Percentiles rank a stretch among this genome's conserved stretches.
These are phyloP conservation scores for Blastobotrys terrestris DNA, from an alignment of 805 yeast species.

Conservation along the genomic window DNA sequence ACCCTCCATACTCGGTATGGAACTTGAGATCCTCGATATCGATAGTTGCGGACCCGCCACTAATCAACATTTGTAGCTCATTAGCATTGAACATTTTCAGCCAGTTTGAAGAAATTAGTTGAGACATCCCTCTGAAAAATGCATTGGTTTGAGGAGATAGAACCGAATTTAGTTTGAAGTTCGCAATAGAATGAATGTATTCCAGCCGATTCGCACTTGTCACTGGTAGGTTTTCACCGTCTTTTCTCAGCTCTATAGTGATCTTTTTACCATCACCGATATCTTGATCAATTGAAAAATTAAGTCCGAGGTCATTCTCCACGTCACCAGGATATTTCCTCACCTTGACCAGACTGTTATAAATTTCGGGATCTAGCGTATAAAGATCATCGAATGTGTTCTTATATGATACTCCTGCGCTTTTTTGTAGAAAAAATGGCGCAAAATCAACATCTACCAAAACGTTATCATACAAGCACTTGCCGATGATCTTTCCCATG, in stretches of 20 bases:
- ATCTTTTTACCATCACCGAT: slow-evolving; percentile 27
- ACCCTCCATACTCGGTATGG: slow-evolving; percentile 54
- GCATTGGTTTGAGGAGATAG: slow-evolving; percentile 52
- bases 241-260: slow-evolving; percentile 52
- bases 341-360: slow-evolving; percentile 57
- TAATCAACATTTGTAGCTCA: slow-evolving; percentile 77
- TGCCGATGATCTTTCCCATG: slow-evolving; percentile 80
- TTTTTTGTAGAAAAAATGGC: slow-evolving; percentile 71
- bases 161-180: slow-evolving; percentile 65
- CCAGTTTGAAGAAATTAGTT: slow-evolving; percentile 68
- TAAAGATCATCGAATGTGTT: slow-evolving; percentile 75
- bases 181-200: slow-evolving; percentile 71
- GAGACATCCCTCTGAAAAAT: slow-evolving; percentile 65
- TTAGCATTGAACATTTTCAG: slow-evolving; percentile 74
- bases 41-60: slow-evolving; percentile 69
- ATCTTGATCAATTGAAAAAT: slow-evolving; percentile 56
- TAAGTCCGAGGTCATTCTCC: slow-evolving; percentile 48
- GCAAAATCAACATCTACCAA: slow-evolving; percentile 81
- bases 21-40: slow-evolving; percentile 61
- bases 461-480: slow-evolving; percentile 78
- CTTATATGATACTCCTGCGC: slow-evolving; percentile 40
- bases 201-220: slow-evolving; percentile 54
- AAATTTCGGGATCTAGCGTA: slow-evolving; percentile 62
- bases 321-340: slow-evolving; percentile 51
- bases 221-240: slow-evolving; percentile 55